These are phyloP conservation scores for Eudorina sp. DNA, from an alignment of 139 green algal species.

Conservation along the genomic window DNA sequence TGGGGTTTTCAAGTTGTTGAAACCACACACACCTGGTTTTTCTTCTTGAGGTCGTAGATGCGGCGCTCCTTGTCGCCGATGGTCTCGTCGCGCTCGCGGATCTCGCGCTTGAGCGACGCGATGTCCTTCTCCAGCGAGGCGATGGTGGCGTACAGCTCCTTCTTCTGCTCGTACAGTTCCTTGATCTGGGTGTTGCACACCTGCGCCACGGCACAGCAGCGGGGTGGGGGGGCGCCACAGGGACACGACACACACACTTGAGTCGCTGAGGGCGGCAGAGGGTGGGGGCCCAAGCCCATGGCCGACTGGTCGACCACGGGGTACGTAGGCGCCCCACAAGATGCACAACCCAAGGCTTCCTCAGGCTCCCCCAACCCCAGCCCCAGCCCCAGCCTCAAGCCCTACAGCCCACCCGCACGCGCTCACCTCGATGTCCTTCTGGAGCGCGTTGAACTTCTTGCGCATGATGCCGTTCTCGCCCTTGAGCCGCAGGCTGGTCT, in stretches of 20 bases:
- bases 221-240: too few species aligned
- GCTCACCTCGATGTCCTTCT: constrained; percentile 79
- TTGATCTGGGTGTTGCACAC: constrained; percentile 75
- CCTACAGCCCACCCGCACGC: constrained; percentile 68
- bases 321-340: too few species aligned
- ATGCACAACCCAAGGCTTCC: too few species aligned
- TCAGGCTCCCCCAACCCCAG: too few species aligned
- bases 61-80: constrained; percentile 95
- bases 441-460: constrained; percentile 91
- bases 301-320: too few species aligned
- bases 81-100: constrained; percentile 89
- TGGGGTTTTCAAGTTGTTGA: too few species aligned
- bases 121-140: constrained; percentile 89
- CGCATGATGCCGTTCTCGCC: constrained; percentile 96
- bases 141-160: constrained; percentile 75
- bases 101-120: constrained; percentile 84
- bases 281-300: too few species aligned
- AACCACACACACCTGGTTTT: constrained; percentile 94
- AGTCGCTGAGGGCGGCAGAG: too few species aligned
- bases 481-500: constrained; percentile 85
- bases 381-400: too few species aligned
- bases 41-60: constrained; percentile 96
- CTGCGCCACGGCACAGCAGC: too few species aligned
- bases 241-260: too few species aligned
- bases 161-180: constrained; percentile 86